A percentile compares a stretch with the other conserved stretches of the same genome.
Evolutionary conservation across 192 early-diverging fungal genomes (phyloP).

Genomic region (Backusella macrospora): DNA sequence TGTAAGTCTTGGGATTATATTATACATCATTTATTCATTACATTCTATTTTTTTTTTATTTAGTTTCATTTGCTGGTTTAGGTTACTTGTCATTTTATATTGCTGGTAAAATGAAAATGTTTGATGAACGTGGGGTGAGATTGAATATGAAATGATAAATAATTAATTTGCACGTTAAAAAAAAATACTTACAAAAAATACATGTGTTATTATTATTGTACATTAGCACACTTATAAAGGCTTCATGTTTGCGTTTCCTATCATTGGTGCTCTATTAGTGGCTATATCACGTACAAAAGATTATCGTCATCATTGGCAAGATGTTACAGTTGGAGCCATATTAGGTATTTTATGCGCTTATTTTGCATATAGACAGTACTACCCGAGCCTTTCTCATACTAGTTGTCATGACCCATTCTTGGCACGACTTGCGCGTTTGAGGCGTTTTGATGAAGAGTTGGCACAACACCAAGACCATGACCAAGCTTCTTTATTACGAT

Average conservation of each 20-base stretch:
- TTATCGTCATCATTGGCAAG: constrained; percentile 67
- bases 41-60: neutral
- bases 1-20: constrained; percentile 40
- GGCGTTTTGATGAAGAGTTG: constrained; percentile 1
- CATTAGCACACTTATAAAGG: constrained; percentile 64
- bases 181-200: neutral
- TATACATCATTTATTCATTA: neutral
- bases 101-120: constrained; percentile 72
- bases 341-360: constrained; percentile 60
- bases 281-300: constrained; percentile 63
- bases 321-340: constrained; percentile 64
- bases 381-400: constrained; percentile 44
- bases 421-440: constrained; percentile 20
- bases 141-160: too few species aligned
- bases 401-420: neutral
- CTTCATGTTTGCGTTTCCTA: constrained; percentile 53
- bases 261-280: constrained; percentile 50
- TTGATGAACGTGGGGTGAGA: constrained; percentile 57
- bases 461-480: neutral
- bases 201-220: neutral
- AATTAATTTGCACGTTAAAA: neutral
- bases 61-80: constrained; percentile 73
- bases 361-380: constrained; percentile 69
- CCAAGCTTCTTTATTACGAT: neutral
- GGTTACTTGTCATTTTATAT: constrained; percentile 70